These are phyloP conservation scores for Colletotrichum sp. DNA, from an alignment of 2,329 filamentous ascomycete genomes.

Conservation along the genomic window DNA sequence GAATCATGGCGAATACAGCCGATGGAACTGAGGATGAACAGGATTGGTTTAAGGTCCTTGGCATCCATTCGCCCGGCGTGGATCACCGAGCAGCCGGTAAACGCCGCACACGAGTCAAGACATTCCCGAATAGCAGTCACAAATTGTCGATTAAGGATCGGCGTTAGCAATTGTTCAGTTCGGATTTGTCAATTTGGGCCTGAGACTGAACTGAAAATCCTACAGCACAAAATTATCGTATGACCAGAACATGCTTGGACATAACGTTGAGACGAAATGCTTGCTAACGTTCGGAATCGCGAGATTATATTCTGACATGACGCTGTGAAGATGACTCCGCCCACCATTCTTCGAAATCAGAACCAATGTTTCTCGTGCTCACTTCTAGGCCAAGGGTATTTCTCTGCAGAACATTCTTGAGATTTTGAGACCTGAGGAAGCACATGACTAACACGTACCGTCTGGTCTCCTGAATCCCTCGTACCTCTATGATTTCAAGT, in stretches of 20 bases:
- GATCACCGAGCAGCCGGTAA: neutral
- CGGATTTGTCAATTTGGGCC: neutral
- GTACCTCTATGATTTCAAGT: neutral
- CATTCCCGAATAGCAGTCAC: neutral
- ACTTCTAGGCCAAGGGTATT: neutral
- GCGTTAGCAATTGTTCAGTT: neutral
- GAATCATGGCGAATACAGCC: neutral
- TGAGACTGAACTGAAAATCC: neutral
- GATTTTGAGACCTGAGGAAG: neutral
- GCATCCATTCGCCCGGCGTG: neutral
- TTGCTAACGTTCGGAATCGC: neutral
- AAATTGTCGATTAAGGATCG: neutral
- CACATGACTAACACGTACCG: neutral
- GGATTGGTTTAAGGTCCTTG: neutral
- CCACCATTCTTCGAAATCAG: neutral
- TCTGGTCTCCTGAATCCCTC: neutral
- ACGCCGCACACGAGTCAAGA: neutral
- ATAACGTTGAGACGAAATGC: neutral
- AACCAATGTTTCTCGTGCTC: neutral
- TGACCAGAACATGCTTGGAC: neutral
- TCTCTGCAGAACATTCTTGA: neutral
- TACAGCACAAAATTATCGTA: neutral
- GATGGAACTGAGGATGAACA: neutral
- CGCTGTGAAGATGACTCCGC: neutral
- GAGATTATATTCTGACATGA: neutral